These are phyloP conservation scores for Apiospora saccharicola DNA, from an alignment of 2,329 filamentous ascomycete species.

Conservation along the genomic window DNA sequence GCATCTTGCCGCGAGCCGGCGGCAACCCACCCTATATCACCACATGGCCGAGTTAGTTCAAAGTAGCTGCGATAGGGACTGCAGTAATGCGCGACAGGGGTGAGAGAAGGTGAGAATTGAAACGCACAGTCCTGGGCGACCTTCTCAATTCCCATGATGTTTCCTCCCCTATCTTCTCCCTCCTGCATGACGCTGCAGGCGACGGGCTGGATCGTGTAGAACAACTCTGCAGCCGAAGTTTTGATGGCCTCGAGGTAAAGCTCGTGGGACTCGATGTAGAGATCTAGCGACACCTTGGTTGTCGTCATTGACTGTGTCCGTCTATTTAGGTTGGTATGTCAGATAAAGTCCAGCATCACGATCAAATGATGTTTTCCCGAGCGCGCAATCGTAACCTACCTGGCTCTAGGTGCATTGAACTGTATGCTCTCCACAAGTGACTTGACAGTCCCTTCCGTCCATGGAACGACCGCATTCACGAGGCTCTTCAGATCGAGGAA, in stretches of 20 bases:
- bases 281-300: slow-evolving; percentile 29
- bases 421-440: background rate
- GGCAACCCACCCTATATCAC: background rate
- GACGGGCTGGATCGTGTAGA: background rate
- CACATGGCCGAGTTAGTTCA: too few relatives aligned
- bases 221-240: background rate
- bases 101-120: too few relatives aligned
- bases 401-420: background rate
- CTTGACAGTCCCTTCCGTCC: background rate
- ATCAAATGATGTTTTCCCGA: too few relatives aligned
- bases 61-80: too few relatives aligned
- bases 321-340: background rate
- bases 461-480: too few relatives aligned
- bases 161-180: background rate
- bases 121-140: background rate
- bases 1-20: background rate
- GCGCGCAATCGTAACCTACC: background rate
- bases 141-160: background rate
- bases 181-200: background rate
- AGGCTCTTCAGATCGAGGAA: too few relatives aligned
- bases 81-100: too few relatives aligned
- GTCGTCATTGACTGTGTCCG: slow-evolving; percentile 7
- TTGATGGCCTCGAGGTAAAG: slow-evolving; percentile 20
- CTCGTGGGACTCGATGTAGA: slow-evolving; percentile 30
- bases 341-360: background rate